Evolutionary conservation across 768 basidiomycete genomes (phyloP).

Genomic region (Postia placenta): DNA sequence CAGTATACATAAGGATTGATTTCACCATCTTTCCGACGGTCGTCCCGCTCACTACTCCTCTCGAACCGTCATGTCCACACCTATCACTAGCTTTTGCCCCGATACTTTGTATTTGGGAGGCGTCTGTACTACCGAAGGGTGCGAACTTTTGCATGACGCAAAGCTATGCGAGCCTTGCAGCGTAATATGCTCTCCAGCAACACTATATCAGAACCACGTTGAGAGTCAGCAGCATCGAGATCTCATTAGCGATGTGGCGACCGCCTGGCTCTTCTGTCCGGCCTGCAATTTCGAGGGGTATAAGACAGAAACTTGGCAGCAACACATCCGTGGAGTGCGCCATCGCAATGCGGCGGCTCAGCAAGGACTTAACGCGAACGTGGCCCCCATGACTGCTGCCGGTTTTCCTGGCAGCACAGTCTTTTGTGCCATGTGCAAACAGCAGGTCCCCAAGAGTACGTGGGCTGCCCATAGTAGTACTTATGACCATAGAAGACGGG

Average conservation of each 20-base stretch:
- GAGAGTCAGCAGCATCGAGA: constrained; percentile 6
- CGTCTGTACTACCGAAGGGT: background rate
- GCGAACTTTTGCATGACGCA: constrained; percentile 12
- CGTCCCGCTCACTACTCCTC: background rate
- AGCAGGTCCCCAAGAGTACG: constrained; percentile 19
- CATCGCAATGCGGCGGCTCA: background rate
- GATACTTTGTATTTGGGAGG: background rate
- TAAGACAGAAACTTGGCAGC: background rate
- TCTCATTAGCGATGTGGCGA: background rate
- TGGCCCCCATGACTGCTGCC: constrained; percentile 29
- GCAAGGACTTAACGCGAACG: background rate
- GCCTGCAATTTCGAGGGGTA: constrained; percentile 7
- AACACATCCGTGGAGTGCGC: background rate
- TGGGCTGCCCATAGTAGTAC: constrained; percentile 31
- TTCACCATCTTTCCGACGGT: too few relatives aligned
- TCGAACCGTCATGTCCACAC: background rate
- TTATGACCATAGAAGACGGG: constrained; percentile 30
- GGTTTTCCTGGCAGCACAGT: constrained; percentile 15
- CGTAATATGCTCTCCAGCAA: constrained; percentile 5
- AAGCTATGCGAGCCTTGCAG: constrained; percentile 19
- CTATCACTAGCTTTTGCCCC: background rate
- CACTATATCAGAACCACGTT: constrained; percentile 8
- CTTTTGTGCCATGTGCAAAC: constrained; percentile 26
- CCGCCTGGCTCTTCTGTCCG: constrained; percentile 2
- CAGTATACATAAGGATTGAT: too few relatives aligned